Conservation (phyloP, 1,139 yeast genomes). For the Debaryomycetaceae sp. region DNA sequence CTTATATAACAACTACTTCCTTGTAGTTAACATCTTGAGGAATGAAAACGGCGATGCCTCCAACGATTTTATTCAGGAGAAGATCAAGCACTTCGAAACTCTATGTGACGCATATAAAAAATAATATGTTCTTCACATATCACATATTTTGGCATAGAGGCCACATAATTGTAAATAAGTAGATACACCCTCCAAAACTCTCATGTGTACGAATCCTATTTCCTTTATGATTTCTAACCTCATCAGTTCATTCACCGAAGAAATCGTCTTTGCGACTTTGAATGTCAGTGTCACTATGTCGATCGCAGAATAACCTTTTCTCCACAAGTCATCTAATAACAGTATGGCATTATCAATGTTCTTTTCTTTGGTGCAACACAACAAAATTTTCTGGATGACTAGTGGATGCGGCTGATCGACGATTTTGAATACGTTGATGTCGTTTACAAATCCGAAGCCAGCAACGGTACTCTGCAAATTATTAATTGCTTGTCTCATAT, state of each 20-base stretch:
- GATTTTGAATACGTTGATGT: slow-evolving; percentile 88
- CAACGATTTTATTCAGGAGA: slow-evolving; percentile 52
- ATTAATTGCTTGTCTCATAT: slow-evolving; percentile 97
- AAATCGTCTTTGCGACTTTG: slow-evolving; percentile 76
- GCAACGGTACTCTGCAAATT: slow-evolving; percentile 91
- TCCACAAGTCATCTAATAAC: slow-evolving; percentile 70
- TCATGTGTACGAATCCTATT: slow-evolving; percentile 88
- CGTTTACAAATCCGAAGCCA: slow-evolving; percentile 87
- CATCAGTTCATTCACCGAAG: slow-evolving; percentile 60
- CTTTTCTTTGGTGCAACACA: slow-evolving; percentile 45
- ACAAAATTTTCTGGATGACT: slow-evolving; percentile 71
- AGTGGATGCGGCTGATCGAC: slow-evolving; percentile 97
- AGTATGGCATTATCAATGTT: slow-evolving; percentile 66
- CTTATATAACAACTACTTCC: slow-evolving; percentile 70
- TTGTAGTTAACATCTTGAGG: slow-evolving; percentile 46
- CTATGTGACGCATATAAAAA: slow-evolving; percentile 58
- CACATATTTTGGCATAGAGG: slow-evolving; percentile 63
- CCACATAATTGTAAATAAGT: slow-evolving; percentile 85
- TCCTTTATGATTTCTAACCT: slow-evolving; percentile 77
- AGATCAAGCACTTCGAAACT: slow-evolving; percentile 57
- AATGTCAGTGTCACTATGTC: slow-evolving; percentile 91
- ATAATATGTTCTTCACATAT: slow-evolving; percentile 7
- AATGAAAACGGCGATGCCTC: slow-evolving; percentile 35
- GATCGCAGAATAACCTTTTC: slow-evolving; percentile 87
- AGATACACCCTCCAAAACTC: slow-evolving; percentile 89